A percentile compares a stretch with the other conserved stretches of the same genome.
Conservation (phyloP, 768 basidiomycete genomes). For the Panellus pusillus region DNA sequence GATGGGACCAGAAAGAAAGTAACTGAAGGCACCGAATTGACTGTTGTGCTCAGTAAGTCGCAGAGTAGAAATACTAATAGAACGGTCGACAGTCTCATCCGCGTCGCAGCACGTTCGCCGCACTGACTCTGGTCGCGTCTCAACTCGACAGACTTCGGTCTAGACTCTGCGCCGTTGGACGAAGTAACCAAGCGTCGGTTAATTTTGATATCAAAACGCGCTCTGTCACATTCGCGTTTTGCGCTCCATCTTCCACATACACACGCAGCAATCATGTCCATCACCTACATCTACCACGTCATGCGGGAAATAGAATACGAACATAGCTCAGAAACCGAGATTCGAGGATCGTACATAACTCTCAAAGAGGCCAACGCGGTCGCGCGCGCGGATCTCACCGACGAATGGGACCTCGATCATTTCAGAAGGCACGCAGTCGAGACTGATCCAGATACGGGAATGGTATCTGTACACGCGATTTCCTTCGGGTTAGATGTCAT, state of each 20-base stretch:
- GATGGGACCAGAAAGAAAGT: too few species aligned
- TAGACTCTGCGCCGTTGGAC: too few species aligned
- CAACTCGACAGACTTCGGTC: too few species aligned
- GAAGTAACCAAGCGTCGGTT: too few species aligned
- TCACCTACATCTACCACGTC: constrained; percentile 1
- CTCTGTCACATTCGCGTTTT: neutral
- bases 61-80: too few species aligned
- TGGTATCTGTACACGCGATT: neutral
- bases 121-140: too few species aligned
- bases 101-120: too few species aligned
- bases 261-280: neutral
- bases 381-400: neutral
- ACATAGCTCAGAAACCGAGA: neutral
- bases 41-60: too few species aligned
- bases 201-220: neutral
- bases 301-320: neutral
- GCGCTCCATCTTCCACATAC: neutral
- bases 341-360: neutral
- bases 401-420: neutral
- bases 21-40: too few species aligned
- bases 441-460: neutral
- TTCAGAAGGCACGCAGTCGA: neutral
- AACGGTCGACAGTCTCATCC: too few species aligned
- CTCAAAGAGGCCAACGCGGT: constrained; percentile 1
- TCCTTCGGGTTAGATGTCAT: constrained; percentile 1